A percentile compares a stretch with the other conserved stretches of the same genome.
Conservation (phyloP, 805 yeast species). For the Helenozyma rhizophorensis region DNA sequence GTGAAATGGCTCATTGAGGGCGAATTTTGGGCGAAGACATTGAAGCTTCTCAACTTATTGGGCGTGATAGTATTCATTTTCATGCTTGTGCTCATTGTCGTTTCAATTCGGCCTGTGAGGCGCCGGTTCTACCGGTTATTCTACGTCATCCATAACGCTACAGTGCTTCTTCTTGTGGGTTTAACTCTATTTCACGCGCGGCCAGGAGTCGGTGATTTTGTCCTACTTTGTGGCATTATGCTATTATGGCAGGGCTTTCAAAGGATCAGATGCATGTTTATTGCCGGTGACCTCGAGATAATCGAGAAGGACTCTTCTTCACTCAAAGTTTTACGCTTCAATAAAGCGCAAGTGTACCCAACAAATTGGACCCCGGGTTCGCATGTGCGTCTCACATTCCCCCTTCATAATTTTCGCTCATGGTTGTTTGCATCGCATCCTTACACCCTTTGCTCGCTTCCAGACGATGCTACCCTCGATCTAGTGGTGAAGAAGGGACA, state of each 20-base stretch:
- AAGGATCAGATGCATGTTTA: constrained; percentile 21
- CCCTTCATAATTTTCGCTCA: constrained; percentile 6
- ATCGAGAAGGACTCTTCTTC: constrained; percentile 12
- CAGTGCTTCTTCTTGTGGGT: constrained; percentile 42
- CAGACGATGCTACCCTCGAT: constrained; percentile 34
- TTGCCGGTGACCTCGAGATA: constrained; percentile 13
- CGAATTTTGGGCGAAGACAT: constrained; percentile 26
- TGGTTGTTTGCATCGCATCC: constrained; percentile 64
- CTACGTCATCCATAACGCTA: constrained; percentile 52
- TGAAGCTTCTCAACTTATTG: constrained; percentile 38
- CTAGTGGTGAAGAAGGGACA: constrained; percentile 44
- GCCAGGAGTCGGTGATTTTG: constrained; percentile 51
- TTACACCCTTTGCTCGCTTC: constrained; percentile 51
- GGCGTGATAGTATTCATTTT: constrained; percentile 46
- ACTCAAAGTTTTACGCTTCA: constrained; percentile 19
- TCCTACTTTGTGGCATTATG: constrained; percentile 17
- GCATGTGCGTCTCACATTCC: constrained; percentile 42
- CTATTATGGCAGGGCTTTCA: constrained; percentile 34
- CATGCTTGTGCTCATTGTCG: constrained; percentile 32
- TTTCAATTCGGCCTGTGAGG: constrained; percentile 50
- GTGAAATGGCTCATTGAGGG: constrained; percentile 44
- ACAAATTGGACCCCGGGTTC: constrained; percentile 45
- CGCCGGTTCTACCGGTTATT: constrained; percentile 47
- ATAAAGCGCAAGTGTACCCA: constrained; percentile 18
- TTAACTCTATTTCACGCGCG: constrained; percentile 61